A percentile compares a stretch with the other conserved stretches of the same genome.
Evolutionary conservation across 495 filamentous ascomycete genomes (phyloP).

Genomic region (Lindgomyces ingoldianus): DNA sequence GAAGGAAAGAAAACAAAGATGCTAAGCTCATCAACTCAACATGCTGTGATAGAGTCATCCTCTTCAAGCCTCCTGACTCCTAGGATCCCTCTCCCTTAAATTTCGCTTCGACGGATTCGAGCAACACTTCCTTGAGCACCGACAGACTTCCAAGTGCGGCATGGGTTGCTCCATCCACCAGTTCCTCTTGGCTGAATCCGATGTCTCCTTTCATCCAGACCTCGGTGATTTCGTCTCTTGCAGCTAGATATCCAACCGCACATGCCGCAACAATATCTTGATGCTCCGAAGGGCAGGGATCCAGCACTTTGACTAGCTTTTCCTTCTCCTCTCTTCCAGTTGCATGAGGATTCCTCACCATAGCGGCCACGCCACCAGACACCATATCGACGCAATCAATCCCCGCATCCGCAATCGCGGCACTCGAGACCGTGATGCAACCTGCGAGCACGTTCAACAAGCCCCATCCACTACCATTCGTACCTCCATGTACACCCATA

Average conservation of each 20-base stretch:
- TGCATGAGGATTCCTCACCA: slow-evolving; percentile 53
- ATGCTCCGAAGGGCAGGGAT: slow-evolving; percentile 82
- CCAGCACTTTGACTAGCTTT: slow-evolving; percentile 62
- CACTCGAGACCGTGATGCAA: slow-evolving; percentile 90
- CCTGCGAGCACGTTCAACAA: slow-evolving; percentile 90
- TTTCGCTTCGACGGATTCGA: slow-evolving; percentile 52
- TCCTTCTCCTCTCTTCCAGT: slow-evolving; percentile 37
- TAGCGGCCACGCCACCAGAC: slow-evolving; percentile 81
- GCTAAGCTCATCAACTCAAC: slow-evolving; percentile 32
- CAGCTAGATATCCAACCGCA: slow-evolving; percentile 86
- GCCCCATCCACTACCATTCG: slow-evolving; percentile 57
- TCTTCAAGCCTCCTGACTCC: background rate
- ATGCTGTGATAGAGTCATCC: background rate
- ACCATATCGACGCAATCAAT: slow-evolving; percentile 95
- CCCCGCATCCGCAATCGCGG: slow-evolving; percentile 91
- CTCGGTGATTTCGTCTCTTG: slow-evolving; percentile 87
- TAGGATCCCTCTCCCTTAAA: slow-evolving; percentile 5
- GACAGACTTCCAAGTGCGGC: slow-evolving; percentile 60
- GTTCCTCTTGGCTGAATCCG: slow-evolving; percentile 51
- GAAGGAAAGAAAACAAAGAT: too few species aligned
- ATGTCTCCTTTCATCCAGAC: slow-evolving; percentile 87
- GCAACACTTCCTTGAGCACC: slow-evolving; percentile 62
- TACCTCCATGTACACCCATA: slow-evolving; percentile 32
- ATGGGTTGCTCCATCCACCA: slow-evolving; percentile 65
- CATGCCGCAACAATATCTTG: slow-evolving; percentile 74